phyloP scores from a whole-genome alignment of 2,329 filamentous ascomycete species.

The Exophiala phaeomuriformis region DNA sequence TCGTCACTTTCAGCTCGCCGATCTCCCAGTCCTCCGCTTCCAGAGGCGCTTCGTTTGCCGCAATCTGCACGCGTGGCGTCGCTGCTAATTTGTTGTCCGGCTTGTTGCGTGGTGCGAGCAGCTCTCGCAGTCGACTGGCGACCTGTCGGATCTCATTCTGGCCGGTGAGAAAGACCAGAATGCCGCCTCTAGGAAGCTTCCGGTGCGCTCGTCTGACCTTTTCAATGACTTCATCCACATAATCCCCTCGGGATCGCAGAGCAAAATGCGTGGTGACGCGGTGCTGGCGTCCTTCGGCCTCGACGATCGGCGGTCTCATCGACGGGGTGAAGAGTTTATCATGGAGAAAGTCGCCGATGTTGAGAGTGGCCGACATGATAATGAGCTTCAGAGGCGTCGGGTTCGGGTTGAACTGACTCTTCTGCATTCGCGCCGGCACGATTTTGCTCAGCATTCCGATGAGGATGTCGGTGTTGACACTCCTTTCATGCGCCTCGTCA shows the following conservation, averaged over 20 bases:
- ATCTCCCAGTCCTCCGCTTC: slow-evolving; percentile 85
- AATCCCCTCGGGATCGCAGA: slow-evolving; percentile 73
- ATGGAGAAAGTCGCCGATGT: slow-evolving; percentile 81
- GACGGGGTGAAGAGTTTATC: slow-evolving; percentile 71
- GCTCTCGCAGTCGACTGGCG: slow-evolving; percentile 63
- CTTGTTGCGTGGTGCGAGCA: slow-evolving; percentile 7
- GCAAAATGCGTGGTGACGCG: slow-evolving; percentile 86
- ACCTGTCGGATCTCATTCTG: slow-evolving; percentile 83
- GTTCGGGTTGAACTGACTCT: slow-evolving; percentile 63
- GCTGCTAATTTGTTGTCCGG: slow-evolving; percentile 33
- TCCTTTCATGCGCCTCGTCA: slow-evolving; percentile 94
- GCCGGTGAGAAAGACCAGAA: slow-evolving; percentile 89
- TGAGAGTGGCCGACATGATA: slow-evolving; percentile 95
- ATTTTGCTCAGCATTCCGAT: slow-evolving; percentile 95
- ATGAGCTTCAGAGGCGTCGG: slow-evolving; percentile 80
- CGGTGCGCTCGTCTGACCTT: slow-evolving; percentile 83
- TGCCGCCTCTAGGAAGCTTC: slow-evolving; percentile 82
- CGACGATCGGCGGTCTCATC: slow-evolving; percentile 67
- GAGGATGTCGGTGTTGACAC: slow-evolving; percentile 95
- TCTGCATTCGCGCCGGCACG: slow-evolving; percentile 69
- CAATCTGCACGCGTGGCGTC: slow-evolving; percentile 62
- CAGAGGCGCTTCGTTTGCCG: slow-evolving; percentile 67
- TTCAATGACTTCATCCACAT: slow-evolving; percentile 78
- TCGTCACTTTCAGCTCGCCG: slow-evolving; percentile 47
- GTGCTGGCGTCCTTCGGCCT: slow-evolving; percentile 87